Evolutionary conservation across 352 stramenopile genomes (phyloP), one percentile per base, ranked within the genome.

Genomic region (Pythium monospermum): DNA sequence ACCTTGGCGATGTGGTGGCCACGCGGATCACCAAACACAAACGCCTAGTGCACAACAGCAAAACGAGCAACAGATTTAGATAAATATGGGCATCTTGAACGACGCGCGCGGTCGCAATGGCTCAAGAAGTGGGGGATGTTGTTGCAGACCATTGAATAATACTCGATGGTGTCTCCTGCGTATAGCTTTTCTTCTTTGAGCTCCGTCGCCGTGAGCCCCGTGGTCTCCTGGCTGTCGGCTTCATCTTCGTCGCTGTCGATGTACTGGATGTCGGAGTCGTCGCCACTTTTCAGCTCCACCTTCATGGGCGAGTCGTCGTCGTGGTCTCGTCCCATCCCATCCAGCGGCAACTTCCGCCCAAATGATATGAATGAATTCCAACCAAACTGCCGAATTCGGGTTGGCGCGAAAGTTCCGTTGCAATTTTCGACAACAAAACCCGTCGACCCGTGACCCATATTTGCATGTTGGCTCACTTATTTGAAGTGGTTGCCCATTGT

Each of bases 91-190:
- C n/a, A n/a, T n/a, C n/a, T n/a, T n/a, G n/a, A n/a, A n/a, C n/a
- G n/a, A n/a, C n/a, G n/a, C n/a, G n/a, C n/a, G n/a, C n/a, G n/a
- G n/a, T n/a, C n/a, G n/a, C n/a, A n/a, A n/a, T n/a, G n/a, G n/a
- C n/a, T n/a, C n/a, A n/a, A n/a, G n/a, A n/a, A 35, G 13, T 35
- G 30, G 13, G 30, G 30, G 13, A 35, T 35, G 7, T 8, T 13
- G 8, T 8, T 13, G 30, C 30, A 13, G 23, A 54, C 57, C 74
- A 90, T 87, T 26, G 76, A 87, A 58, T 68, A 90, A 64, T 90
- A 90, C 55, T 90, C 79, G 54, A 90, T 69, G 5, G 73, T 87
- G 62, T 90, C 79, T 31, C 79, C 79, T 12, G 79, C 62, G 30
- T 72, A 84, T 38, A 90, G 73, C 61, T 57, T 71, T 67, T 90